Evolutionary conservation across 371 early-diverging fungal species (phyloP).

Genomic region (Mucor saturninus): DNA sequence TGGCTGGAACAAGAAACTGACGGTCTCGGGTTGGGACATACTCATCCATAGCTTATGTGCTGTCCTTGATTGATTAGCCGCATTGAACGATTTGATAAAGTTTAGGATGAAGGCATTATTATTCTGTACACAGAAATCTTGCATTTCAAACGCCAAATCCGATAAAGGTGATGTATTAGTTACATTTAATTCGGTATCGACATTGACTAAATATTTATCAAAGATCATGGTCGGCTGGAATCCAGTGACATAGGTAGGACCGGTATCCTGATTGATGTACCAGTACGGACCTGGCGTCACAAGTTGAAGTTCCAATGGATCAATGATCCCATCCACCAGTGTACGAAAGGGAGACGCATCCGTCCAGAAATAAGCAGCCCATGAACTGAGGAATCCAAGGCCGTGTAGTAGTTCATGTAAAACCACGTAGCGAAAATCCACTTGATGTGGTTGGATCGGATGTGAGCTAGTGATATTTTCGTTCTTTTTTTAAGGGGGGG

Average conservation of each 20-base stretch:
- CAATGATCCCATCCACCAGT: conserved; percentile 44
- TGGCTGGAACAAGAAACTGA: conserved; percentile 39
- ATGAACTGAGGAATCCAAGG: conserved; percentile 47
- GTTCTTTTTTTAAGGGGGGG: conserved; percentile 17
- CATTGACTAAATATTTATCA: conserved; percentile 45
- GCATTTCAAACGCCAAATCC: conserved; percentile 43
- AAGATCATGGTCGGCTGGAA: conserved; percentile 57
- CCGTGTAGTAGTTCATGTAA: conserved; percentile 54
- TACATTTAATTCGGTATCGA: conserved; percentile 24
- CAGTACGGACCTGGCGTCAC: conserved; percentile 47
- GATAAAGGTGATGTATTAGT: conserved; percentile 22
- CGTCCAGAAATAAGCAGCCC: conserved; percentile 56
- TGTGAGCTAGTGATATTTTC: conserved; percentile 19
- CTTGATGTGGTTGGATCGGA: conserved; percentile 30
- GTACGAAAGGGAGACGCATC: conserved; percentile 42
- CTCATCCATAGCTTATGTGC: conserved; percentile 43
- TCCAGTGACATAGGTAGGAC: conserved; percentile 48
- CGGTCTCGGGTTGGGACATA: conserved; percentile 35
- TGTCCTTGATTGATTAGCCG: conserved; percentile 33
- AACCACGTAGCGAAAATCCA: conserved; percentile 47
- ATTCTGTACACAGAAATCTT: conserved; percentile 48
- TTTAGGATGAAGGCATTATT: conserved; percentile 49
- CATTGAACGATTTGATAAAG: conserved; percentile 43
- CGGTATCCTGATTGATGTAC: conserved; percentile 40
- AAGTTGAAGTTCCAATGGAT: conserved; percentile 35